These are phyloP conservation scores for Pseudogymnoascus destructans DNA, from an alignment of 2,329 filamentous ascomycete genomes.

Conservation along the genomic window DNA sequence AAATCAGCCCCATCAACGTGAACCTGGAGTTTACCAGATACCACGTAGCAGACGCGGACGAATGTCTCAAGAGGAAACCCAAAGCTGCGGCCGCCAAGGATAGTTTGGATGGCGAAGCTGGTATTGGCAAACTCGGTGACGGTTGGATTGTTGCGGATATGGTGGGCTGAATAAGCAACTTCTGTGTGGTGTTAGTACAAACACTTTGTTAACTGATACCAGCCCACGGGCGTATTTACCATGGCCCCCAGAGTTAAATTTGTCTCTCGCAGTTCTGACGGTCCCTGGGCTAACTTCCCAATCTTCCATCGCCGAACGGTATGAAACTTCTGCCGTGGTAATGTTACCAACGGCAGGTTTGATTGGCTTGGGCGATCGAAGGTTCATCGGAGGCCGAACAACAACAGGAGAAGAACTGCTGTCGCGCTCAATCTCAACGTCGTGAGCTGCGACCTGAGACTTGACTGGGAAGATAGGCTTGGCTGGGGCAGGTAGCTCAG, in stretches of 20 bases:
- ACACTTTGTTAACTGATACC: background rate
- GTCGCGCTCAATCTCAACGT: background rate
- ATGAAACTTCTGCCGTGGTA: background rate
- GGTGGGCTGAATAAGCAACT: slow-evolving; percentile 17
- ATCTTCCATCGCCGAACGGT: slow-evolving; percentile 9
- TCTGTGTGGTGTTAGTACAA: slow-evolving; percentile 13
- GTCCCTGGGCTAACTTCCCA: slow-evolving; percentile 17
- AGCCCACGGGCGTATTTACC: slow-evolving; percentile 14
- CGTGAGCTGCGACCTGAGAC: background rate
- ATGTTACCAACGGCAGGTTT: background rate
- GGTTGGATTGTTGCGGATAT: slow-evolving; percentile 11
- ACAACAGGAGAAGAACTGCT: background rate
- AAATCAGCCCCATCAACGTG: slow-evolving; percentile 13
- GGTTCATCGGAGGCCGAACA: background rate
- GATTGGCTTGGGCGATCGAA: background rate
- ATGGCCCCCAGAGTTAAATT: slow-evolving; percentile 15
- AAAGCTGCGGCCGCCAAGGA: slow-evolving; percentile 10
- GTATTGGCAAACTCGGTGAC: slow-evolving; percentile 14
- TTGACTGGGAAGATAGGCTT: background rate
- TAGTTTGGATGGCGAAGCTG: slow-evolving; percentile 13
- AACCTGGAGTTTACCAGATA: slow-evolving; percentile 15
- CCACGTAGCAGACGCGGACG: slow-evolving; percentile 15
- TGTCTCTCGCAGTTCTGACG: slow-evolving; percentile 7
- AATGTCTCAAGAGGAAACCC: slow-evolving; percentile 1
- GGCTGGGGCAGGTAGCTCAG: background rate